Base-by-base conservation (phyloP, 2,329 filamentous ascomycete species). In the Venturiaceae sp. region DNA sequence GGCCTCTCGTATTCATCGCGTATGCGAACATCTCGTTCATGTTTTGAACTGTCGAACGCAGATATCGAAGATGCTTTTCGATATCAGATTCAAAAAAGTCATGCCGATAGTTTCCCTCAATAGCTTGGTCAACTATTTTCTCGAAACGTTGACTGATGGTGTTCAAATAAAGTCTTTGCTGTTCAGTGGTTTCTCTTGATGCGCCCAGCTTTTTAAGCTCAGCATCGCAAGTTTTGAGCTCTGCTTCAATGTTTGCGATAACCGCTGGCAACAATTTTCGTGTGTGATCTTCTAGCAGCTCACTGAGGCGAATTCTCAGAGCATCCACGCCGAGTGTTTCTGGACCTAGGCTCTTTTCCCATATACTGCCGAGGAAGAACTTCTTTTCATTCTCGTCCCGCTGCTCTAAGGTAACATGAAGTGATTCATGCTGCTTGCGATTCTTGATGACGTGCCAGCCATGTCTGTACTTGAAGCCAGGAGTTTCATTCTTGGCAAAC, bases 31-130 rank as follows among this genome's bases (percentile, higher is more conserved):
- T 8, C 7, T n/a, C 58, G 52, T 80, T 77, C 1, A 75, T 66
- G 37, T 79, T 75, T 57, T 83, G 80, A 1, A 83, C 69, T 0
- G 79, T 72, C 0, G 82, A 81, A 0, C 83, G 75, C 7, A 34
- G 33, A 14, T 34, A 14, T 34, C 33, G 6, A 4, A 86, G 70
- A 0, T 81, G 75, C 41, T 71, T 60, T 34, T 11, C 62, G 62
- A 6, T 65, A 36, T 56, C 61, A 63, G 14, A 67, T 6, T 5
- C 6, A 0, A 65, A 65, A 61, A 77, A 76, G 1, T 67, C 62
- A 14, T 28, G 8, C 5, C 6, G 9, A n/a, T 23, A 53, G 14
- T 34, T 34, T 14, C 68, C 69, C 33, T 62, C 65, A 11, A 75
- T 61, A 3, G 71, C 72, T 19, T 69, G 60, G 1, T 66, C 58